phyloP scores from a whole-genome alignment of 306 rosid species.

The Morella rubra region DNA sequence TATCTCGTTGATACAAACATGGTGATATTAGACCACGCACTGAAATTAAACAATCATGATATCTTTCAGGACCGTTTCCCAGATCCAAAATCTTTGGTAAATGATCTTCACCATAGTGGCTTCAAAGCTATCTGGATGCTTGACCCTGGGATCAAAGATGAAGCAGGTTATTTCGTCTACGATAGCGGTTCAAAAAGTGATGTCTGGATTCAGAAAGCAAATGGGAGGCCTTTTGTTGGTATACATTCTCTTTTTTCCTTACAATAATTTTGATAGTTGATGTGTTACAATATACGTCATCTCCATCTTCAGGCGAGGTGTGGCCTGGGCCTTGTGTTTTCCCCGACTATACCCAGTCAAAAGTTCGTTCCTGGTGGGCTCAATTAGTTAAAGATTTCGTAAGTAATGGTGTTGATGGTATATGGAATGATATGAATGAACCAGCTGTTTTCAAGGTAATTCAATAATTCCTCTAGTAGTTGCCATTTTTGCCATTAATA shows the following conservation, averaged over 20 bases:
- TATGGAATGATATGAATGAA: constrained; percentile 99
- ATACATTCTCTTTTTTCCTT: not conserved
- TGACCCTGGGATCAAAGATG: constrained; percentile 87
- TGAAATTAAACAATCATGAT: constrained; percentile 19
- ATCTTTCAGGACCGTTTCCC: constrained; percentile 67
- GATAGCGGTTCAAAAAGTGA: constrained; percentile 69
- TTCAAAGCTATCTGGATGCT: constrained; percentile 97
- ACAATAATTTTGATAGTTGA: constrained; percentile 1
- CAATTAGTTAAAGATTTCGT: constrained; percentile 74
- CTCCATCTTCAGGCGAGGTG: constrained; percentile 59
- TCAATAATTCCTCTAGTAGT: not conserved
- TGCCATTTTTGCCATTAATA: not conserved
- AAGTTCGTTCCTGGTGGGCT: constrained; percentile 91
- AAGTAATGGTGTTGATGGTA: constrained; percentile 86
- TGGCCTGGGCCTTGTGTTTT: constrained; percentile 97
- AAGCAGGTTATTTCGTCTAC: constrained; percentile 75
- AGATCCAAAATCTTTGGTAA: constrained; percentile 67
- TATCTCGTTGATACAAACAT: too few species aligned
- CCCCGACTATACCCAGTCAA: constrained; percentile 87
- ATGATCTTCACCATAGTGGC: constrained; percentile 64
- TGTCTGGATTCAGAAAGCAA: constrained; percentile 74
- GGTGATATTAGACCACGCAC: not conserved
- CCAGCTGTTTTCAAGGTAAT: constrained; percentile 85
- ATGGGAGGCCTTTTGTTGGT: constrained; percentile 74
- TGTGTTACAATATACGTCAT: constrained; percentile 15